phyloP scores from a whole-genome alignment of 371 early-diverging fungal species.

The Mortierella sp. region DNA sequence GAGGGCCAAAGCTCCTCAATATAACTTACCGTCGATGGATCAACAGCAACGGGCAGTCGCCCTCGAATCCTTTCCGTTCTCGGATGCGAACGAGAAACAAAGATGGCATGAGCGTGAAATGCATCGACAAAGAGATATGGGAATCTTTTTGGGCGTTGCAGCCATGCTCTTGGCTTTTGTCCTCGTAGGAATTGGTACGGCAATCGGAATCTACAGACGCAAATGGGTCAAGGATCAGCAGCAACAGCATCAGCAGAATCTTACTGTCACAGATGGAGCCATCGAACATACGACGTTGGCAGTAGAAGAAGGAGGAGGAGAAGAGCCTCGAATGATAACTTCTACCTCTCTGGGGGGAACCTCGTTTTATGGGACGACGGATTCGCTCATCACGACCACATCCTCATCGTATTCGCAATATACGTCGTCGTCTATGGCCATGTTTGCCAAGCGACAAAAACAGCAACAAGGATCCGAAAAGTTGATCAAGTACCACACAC shows the following conservation, averaged over 20 bases:
- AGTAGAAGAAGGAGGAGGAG: too few relatives aligned
- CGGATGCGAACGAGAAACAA: background rate
- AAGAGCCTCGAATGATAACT: too few relatives aligned
- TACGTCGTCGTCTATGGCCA: slow-evolving; percentile 1
- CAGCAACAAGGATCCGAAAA: background rate
- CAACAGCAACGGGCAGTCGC: slow-evolving; percentile 10
- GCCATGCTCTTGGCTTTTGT: slow-evolving; percentile 36
- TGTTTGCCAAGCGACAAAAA: background rate
- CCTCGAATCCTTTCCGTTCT: background rate
- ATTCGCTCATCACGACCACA: background rate
- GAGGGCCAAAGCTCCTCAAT: slow-evolving; percentile 13
- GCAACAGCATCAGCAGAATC: too few relatives aligned
- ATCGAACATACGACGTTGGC: too few relatives aligned
- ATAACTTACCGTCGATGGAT: slow-evolving; percentile 21
- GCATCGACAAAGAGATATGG: slow-evolving; percentile 14
- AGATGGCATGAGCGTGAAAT: background rate
- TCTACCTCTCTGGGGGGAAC: too few relatives aligned
- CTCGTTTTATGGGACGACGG: background rate
- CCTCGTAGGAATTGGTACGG: slow-evolving; percentile 17
- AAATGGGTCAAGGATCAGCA: slow-evolving; percentile 10
- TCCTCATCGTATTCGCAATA: slow-evolving; percentile 1
- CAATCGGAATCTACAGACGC: slow-evolving; percentile 18
- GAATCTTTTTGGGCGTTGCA: slow-evolving; percentile 31
- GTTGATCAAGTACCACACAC: background rate
- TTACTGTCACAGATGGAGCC: too few relatives aligned